Base-by-base conservation (phyloP, 805 yeast species). In the Kodamaea kaohsiungensis region DNA sequence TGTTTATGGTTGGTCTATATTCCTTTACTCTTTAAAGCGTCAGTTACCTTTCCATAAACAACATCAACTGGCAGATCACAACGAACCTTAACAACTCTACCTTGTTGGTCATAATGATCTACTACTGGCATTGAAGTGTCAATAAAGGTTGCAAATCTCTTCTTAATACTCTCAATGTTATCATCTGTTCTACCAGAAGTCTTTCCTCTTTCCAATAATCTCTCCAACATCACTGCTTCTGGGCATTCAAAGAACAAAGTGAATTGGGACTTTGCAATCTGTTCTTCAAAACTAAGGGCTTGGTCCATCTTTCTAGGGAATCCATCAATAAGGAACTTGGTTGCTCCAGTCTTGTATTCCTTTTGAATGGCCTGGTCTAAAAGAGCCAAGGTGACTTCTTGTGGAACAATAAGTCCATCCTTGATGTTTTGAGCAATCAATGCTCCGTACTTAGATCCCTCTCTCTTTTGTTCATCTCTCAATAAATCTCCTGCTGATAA, bases 281-380 rank as follows among this genome's bases (percentile, higher is more conserved):
- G 76, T 40, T 88, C 84, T 73, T 93, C 98, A 68, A 93, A 93
- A n/a, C 93, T 88, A 42, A 88, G 56, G 0, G 98, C 98, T 76
- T 93, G 99, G 72, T 95, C 98, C 98, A 95, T 93, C 69, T 92
- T 91, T 69, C 98, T 83, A 48, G 99, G 99, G 81, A 95, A 93
- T 0, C 99, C 99, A 69, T 93, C 99, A 51, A 93, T 85, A 63
- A 93, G 76, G 69, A 92, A 93, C 61, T 84, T 84, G 51, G 78
- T 79, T 19, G 72, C 77, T 13, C 88, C 87, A n/a, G 76, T 66
- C 17, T 55, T 46, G 59, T 70, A 68, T 49, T 80, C 73, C 35
- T 80, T 86, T 40, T 73, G 64, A 73, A 93, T 91, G 8, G 97
- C 96, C 58, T 88, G 86, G 63, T 87, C 82, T 65, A 93, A 79